Percentiles rank a stretch among this genome's conserved stretches.
Conservation (phyloP, 306 rosid species). For the Castanea mollissima region DNA sequence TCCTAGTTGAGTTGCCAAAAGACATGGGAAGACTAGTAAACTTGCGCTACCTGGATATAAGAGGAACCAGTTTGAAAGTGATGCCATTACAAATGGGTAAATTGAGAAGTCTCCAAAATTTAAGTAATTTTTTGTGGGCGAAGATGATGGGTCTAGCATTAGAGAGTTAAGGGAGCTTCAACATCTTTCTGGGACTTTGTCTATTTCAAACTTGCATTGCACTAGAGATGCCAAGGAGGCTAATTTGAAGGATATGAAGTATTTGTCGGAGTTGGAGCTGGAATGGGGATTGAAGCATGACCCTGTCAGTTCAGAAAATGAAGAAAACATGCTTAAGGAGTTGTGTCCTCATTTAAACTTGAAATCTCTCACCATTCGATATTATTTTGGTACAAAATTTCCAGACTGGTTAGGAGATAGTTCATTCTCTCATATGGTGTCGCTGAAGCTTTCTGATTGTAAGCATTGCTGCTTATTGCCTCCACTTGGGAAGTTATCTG, state of each 20-base stretch:
- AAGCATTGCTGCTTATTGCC: neutral
- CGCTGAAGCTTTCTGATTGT: neutral
- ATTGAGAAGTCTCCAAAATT: constrained; percentile 20
- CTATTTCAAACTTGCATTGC: neutral
- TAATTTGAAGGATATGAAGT: neutral
- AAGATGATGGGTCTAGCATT: neutral
- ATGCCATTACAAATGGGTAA: constrained; percentile 21
- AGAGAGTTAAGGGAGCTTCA: neutral
- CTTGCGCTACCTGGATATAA: constrained; percentile 23
- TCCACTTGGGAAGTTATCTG: neutral
- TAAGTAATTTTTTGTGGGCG: constrained; percentile 23
- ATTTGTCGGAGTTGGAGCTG: constrained; percentile 2
- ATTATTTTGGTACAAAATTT: constrained; percentile 5
- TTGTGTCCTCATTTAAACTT: constrained; percentile 21
- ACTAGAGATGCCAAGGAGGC: constrained; percentile 4
- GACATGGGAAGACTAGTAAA: constrained; percentile 22
- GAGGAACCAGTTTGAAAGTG: neutral
- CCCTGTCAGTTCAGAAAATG: neutral
- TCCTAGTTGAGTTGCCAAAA: neutral
- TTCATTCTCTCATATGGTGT: constrained; percentile 14
- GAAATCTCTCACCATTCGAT: neutral
- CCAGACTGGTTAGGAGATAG: constrained; percentile 26
- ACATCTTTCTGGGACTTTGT: constrained; percentile 1
- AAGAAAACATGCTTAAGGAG: constrained; percentile 23
- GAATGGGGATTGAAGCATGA: neutral